These are phyloP conservation scores for Ogataea siamensis DNA, from an alignment of 805 yeast genomes.

Conservation along the genomic window DNA sequence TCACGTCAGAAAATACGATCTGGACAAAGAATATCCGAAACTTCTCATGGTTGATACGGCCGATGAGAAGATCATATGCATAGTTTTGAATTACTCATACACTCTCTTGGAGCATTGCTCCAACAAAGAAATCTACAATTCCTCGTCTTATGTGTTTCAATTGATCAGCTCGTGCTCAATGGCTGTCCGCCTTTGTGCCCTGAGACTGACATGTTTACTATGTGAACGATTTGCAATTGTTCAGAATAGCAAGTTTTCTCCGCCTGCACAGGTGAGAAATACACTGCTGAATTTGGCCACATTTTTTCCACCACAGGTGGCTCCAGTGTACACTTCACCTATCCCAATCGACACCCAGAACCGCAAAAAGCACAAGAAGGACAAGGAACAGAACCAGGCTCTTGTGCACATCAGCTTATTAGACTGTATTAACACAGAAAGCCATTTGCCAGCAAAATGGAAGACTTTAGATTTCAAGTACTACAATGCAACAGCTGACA, in stretches of 20 bases:
- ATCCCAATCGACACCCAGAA: constrained; percentile 14
- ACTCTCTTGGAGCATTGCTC: constrained; percentile 66
- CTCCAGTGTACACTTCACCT: constrained; percentile 29
- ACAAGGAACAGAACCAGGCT: constrained; percentile 14
- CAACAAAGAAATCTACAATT: constrained; percentile 65
- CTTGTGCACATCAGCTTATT: constrained; percentile 27
- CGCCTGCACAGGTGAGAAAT: constrained; percentile 44
- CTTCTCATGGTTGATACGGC: constrained; percentile 42
- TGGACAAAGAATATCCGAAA: constrained; percentile 45
- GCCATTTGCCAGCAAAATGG: constrained; percentile 54
- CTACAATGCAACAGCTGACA: constrained; percentile 34
- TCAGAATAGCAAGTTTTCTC: constrained; percentile 40
- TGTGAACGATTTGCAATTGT: constrained; percentile 58
- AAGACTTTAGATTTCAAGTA: constrained; percentile 52
- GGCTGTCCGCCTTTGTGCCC: constrained; percentile 55
- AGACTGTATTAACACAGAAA: constrained; percentile 32
- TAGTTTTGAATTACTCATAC: constrained; percentile 61
- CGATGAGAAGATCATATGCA: constrained; percentile 48
- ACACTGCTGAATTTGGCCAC: constrained; percentile 50
- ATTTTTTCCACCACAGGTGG: constrained; percentile 37
- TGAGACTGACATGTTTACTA: constrained; percentile 50
- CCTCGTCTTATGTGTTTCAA: constrained; percentile 56
- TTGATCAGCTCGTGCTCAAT: constrained; percentile 60
- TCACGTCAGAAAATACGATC: constrained; percentile 51
- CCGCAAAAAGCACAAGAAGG: constrained; percentile 29